Evolutionary conservation across 345 rosid species (phyloP).

Genomic region (Bruguiera sexangula): DNA sequence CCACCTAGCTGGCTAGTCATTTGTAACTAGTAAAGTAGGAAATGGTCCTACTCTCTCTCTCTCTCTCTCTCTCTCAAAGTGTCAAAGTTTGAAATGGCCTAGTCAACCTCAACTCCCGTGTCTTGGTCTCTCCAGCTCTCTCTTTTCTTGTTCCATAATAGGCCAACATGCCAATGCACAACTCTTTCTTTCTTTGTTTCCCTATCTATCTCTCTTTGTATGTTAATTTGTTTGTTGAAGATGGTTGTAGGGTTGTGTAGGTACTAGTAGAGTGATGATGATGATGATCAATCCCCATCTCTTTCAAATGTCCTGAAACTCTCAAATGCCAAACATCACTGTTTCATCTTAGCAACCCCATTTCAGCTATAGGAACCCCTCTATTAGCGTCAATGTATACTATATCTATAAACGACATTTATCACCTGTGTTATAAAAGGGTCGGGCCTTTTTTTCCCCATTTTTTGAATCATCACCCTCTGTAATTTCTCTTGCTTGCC

Average conservation of each 20-base stretch:
- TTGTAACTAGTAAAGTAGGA: background rate
- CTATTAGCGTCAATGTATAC: constrained; percentile 4
- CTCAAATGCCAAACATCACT: background rate
- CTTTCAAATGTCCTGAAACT: constrained; percentile 13
- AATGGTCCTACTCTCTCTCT: background rate
- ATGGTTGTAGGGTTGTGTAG: too few relatives aligned
- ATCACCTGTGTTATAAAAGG: constrained; percentile 15
- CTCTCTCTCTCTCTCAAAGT: background rate
- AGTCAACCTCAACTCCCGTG: constrained; percentile 52
- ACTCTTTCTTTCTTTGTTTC: constrained; percentile 13
- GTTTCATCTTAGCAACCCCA: constrained; percentile 12
- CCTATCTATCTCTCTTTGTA: background rate
- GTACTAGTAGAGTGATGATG: background rate
- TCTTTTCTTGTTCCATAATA: constrained; percentile 27
- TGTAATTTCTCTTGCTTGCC: constrained; percentile 17
- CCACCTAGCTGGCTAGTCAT: background rate
- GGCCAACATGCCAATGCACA: constrained; percentile 25
- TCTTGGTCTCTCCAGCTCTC: constrained; percentile 12
- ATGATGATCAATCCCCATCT: constrained; percentile 39
- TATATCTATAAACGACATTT: constrained; percentile 23
- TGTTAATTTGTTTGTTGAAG: background rate
- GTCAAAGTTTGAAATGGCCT: constrained; percentile 14
- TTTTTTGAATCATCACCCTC: constrained; percentile 4
- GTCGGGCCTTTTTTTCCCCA: background rate
- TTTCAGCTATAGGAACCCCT: constrained; percentile 10